phyloP scores from a whole-genome alignment of 2,329 filamentous ascomycete genomes.

The Dactylellina cionopaga region DNA sequence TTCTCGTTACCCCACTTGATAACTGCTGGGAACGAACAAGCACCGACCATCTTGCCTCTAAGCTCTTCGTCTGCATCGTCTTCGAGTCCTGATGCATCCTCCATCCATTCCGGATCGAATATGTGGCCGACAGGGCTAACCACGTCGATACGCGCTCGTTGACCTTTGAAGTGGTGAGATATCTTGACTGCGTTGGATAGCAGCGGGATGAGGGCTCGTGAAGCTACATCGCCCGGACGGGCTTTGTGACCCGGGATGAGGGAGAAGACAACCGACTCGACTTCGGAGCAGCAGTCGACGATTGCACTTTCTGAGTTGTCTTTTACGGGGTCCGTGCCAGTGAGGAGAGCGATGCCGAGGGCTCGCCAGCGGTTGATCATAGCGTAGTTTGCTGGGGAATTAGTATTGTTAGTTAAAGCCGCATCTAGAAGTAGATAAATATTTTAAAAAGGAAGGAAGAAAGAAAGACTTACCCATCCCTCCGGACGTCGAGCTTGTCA shows the following conservation, averaged over 20 bases:
- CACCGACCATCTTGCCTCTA: conserved; percentile 52
- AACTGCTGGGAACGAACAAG: conserved; percentile 43
- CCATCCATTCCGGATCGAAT: conserved; percentile 52
- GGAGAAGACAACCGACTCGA: conserved; percentile 50
- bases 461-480: conserved; percentile 25
- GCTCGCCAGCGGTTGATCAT: conserved; percentile 52
- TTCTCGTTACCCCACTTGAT: conserved; percentile 52
- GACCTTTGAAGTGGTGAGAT: conserved; percentile 47
- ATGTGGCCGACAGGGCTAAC: conserved; percentile 43
- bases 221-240: conserved; percentile 43
- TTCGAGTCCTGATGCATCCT: conserved; percentile 44
- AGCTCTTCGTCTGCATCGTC: conserved; percentile 48
- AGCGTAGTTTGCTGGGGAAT: conserved; percentile 51
- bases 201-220: conserved; percentile 38
- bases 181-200: conserved; percentile 42
- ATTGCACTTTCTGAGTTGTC: conserved; percentile 46
- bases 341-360: conserved; percentile 42
- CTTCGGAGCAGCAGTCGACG: conserved; percentile 50
- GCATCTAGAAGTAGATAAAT: not conserved
- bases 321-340: conserved; percentile 38
- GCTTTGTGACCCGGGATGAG: conserved; percentile 45
- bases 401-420: too few species aligned
- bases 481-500: conserved; percentile 16
- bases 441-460: not conserved
- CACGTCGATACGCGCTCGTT: conserved; percentile 45